Evolutionary conservation across 306 rosid genomes (phyloP).

Genomic region (Medicago arabica): DNA sequence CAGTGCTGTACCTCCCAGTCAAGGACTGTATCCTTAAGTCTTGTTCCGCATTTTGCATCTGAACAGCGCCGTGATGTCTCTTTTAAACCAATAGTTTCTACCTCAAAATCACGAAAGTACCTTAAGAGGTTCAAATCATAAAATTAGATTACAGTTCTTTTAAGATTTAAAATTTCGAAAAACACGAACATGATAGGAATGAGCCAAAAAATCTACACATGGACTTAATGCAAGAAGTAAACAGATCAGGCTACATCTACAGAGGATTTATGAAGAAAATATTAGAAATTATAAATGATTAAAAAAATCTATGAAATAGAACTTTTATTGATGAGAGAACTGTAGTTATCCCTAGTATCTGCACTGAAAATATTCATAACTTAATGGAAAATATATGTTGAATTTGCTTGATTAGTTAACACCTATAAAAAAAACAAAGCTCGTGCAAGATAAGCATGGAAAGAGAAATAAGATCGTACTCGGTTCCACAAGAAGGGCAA

Average conservation of each 20-base stretch:
- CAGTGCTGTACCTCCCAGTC: slow-evolving; percentile 89
- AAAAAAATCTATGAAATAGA: slow-evolving; percentile 17
- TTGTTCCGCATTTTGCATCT: slow-evolving; percentile 68
- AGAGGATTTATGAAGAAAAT: slow-evolving; percentile 19
- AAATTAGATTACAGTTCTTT: slow-evolving; percentile 38
- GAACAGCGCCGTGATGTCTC: slow-evolving; percentile 90
- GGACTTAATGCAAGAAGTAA: slow-evolving; percentile 30
- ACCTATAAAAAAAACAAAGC: background rate
- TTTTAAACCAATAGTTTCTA: slow-evolving; percentile 92
- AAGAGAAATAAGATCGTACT: slow-evolving; percentile 63
- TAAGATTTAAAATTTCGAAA: slow-evolving; percentile 7
- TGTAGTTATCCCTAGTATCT: slow-evolving; percentile 28
- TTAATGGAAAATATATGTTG: slow-evolving; percentile 29
- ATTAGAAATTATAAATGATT: background rate
- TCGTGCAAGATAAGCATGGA: slow-evolving; percentile 10
- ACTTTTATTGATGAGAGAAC: slow-evolving; percentile 29
- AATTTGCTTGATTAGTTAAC: slow-evolving; percentile 20
- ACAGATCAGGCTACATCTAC: slow-evolving; percentile 28
- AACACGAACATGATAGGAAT: background rate
- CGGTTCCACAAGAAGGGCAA: slow-evolving; percentile 88
- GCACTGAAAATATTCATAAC: slow-evolving; percentile 12
- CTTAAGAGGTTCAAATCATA: slow-evolving; percentile 48
- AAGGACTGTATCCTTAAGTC: slow-evolving; percentile 93
- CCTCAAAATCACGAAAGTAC: slow-evolving; percentile 96
- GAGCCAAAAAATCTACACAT: slow-evolving; percentile 11